Evolutionary conservation across 768 basidiomycete genomes (phyloP).

Genomic region (Russula ochroleuca): DNA sequence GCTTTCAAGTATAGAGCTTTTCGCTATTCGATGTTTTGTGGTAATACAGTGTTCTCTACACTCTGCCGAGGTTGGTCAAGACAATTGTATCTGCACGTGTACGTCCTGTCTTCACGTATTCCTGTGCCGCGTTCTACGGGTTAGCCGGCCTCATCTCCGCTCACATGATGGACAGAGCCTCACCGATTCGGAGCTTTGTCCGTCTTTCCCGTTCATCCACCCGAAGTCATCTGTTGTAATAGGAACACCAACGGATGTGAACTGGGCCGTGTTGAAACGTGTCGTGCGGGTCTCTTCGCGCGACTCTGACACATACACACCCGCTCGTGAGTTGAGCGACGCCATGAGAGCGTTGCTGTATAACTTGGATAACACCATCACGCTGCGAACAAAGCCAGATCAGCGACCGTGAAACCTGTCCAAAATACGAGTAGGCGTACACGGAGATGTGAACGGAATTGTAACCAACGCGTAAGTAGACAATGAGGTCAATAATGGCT

Average conservation of each 20-base stretch:
- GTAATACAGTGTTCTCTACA: neutral
- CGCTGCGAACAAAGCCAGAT: neutral
- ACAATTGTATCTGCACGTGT: neutral
- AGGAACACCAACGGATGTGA: neutral
- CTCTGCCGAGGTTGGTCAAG: neutral
- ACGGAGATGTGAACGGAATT: neutral
- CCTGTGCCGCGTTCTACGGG: neutral
- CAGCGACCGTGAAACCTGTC: neutral
- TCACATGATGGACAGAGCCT: neutral
- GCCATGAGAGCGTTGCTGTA: constrained; percentile 18
- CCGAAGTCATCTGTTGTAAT: too few species aligned
- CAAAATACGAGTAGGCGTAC: neutral
- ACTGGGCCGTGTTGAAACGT: neutral
- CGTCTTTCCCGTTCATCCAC: neutral
- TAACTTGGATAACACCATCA: constrained; percentile 5
- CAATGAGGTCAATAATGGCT: neutral
- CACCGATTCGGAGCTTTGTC: neutral
- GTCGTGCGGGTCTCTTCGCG: neutral
- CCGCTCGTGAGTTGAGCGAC: constrained; percentile 14
- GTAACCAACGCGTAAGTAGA: neutral
- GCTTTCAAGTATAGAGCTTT: too few species aligned
- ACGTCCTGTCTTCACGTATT: neutral
- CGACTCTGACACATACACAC: neutral
- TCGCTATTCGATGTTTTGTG: too few species aligned
- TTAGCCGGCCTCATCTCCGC: neutral